Evolutionary conservation across 1,284 basidiomycete genomes (phyloP).

Genomic region (Malassezia psittaci): DNA sequence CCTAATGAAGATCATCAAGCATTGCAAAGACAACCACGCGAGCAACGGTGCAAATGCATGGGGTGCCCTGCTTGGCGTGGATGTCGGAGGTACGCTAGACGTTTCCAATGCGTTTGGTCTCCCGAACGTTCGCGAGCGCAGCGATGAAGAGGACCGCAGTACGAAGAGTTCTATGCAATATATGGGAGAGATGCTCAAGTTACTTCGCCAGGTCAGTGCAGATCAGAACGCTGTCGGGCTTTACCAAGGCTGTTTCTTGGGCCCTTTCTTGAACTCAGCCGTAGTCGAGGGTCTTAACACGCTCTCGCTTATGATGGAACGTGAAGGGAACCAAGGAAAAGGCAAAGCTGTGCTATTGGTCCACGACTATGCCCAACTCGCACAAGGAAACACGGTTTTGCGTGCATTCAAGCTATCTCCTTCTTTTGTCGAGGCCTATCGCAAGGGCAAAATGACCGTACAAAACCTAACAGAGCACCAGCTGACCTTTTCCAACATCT

Average conservation of each 20-base stretch:
- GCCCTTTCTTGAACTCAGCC: slow-evolving; percentile 57
- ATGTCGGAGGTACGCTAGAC: slow-evolving; percentile 41
- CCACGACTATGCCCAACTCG: slow-evolving; percentile 48
- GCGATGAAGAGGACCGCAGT: slow-evolving; percentile 38
- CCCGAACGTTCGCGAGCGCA: slow-evolving; percentile 32
- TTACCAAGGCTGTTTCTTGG: slow-evolving; percentile 87
- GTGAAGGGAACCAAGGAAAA: slow-evolving; percentile 38
- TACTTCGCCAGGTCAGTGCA: slow-evolving; percentile 79
- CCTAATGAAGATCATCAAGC: slow-evolving; percentile 47
- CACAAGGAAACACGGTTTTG: slow-evolving; percentile 76
- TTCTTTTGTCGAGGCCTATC: slow-evolving; percentile 74
- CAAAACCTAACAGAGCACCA: slow-evolving; percentile 69
- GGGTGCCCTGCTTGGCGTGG: slow-evolving; percentile 42
- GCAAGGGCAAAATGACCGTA: slow-evolving; percentile 74
- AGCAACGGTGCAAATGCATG: slow-evolving; percentile 26
- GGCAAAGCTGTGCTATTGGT: slow-evolving; percentile 44
- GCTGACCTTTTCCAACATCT: slow-evolving; percentile 77
- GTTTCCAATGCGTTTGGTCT: slow-evolving; percentile 43
- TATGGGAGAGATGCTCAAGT: slow-evolving; percentile 72
- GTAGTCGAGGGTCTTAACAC: slow-evolving; percentile 64
- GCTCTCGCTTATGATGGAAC: slow-evolving; percentile 40
- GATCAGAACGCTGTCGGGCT: slow-evolving; percentile 93
- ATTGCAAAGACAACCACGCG: slow-evolving; percentile 44
- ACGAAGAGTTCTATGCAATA: slow-evolving; percentile 52
- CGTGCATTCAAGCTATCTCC: slow-evolving; percentile 79